Evolutionary conservation across 805 yeast genomes (phyloP), one percentile per base, ranked within the genome.

Genomic region (Kodamaea jinghongensis): DNA sequence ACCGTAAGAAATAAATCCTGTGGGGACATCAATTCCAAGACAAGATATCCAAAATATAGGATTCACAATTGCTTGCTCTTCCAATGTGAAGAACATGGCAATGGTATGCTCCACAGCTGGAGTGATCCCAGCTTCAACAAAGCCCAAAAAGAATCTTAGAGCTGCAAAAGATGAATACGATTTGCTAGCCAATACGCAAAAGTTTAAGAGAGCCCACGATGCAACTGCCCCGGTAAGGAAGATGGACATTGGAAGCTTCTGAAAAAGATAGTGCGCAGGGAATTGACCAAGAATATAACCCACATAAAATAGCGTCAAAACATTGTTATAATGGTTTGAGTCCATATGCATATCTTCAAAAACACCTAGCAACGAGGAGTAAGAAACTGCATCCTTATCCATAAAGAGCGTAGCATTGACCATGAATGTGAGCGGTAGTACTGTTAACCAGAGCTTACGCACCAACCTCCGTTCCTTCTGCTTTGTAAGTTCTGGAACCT

Each of bases 31-130:
- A 11, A 65, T 66, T 43, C 76, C 79, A 42, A 76, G 54, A 57
- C 79, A 73, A 6, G 77, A 65, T 9, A 72, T 60, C 47, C 71
- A 78, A 49, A 79, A 77, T 3, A 77, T 42, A 14, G 82, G 82
- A 36, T 79, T 20, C 23, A 20, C 23, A 8, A 6, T 6, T 78
- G 23, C 73, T 63, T 1, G 74, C 65, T 14, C 78, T 77, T 44
- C 78, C 47, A 43, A 71, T 63, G 15, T 62, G 52, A 75, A 60
- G 49, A 75, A 77, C 56, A 73, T 76, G n/a, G 68, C 69, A 67
- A 73, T 61, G 1, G 81, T 75, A 34, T 66, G 64, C 42, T 71
- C 70, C 35, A 76, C 49, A 16, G 49, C 31, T 3, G 62, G 61
- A 12, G 55, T 52, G 7, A 55, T 47, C 4, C 47, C 52, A 1